Evolutionary conservation across 176 grass and related monocot species (phyloP), one percentile per base, ranked within the genome.

Genomic region (Canna indica): DNA sequence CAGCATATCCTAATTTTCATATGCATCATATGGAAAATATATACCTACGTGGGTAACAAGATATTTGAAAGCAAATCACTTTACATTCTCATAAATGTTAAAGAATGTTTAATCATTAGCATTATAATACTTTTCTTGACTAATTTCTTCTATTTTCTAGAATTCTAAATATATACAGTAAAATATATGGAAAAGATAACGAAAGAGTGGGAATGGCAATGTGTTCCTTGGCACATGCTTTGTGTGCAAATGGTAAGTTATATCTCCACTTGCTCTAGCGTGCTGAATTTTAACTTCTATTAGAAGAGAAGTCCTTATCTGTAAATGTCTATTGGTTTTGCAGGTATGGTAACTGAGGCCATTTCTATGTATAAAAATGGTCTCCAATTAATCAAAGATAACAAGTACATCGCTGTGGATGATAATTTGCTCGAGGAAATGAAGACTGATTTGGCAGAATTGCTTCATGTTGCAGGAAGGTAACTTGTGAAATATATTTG

Each of bases 371-470:
- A 74, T 56, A 74, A 78, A 74, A 38, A 22, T 78, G 81, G 81
- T 74, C 81, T 83, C 28, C 61, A 74, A 47, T 34, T 78, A 62
- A 78, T 78, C 48, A 83, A 69, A 50, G 69, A 78, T 69, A 59
- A 69, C 46, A 73, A 83, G 46, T 72, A 78, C 42, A 83, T 78
- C 64, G 39, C 69, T 69, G 59, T 74, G 28, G 70, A 83, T 83
- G 81, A 83, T 50, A 30, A 74, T 78, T n/a, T 68, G 16, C n/a
- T 83, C 36, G 81, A 83, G 22, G 74, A 47, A 62, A 50, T 68
- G 75, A 83, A 38, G 62, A 72, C 41, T 78, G 70, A 83, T 53
- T 83, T 83, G 72, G 75, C 75, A 73, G 81, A 83, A 68, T 32
- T 83, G 50, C 81, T 83, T 60, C 81, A 83, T 74, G 58, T 13